These are phyloP conservation scores for Citrus unshiu DNA, from an alignment of 345 rosid species.

Conservation along the genomic window DNA sequence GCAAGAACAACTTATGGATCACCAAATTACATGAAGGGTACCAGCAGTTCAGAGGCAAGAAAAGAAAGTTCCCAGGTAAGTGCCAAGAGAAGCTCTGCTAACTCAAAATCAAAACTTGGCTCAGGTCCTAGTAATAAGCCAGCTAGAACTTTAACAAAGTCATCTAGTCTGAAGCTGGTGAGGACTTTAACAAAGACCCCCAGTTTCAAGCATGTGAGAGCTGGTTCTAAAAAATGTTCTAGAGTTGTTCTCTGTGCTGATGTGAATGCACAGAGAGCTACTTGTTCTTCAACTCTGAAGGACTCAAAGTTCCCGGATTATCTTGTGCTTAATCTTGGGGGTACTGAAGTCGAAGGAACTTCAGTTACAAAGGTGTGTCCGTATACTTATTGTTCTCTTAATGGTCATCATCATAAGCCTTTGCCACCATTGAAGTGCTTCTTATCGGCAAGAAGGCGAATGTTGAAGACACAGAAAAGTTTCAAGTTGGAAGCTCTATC, in stretches of 20 bases:
- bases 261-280: constrained; percentile 50
- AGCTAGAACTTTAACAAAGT: constrained; percentile 28
- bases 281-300: constrained; percentile 90
- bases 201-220: constrained; percentile 58
- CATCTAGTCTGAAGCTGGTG: constrained; percentile 51
- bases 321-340: constrained; percentile 68
- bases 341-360: constrained; percentile 64
- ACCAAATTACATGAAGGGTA: constrained; percentile 89
- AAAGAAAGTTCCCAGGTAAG: constrained; percentile 57
- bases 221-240: constrained; percentile 36
- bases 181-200: constrained; percentile 64
- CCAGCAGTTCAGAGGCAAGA: constrained; percentile 79
- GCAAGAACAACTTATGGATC: constrained; percentile 29
- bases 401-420: constrained; percentile 73
- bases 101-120: constrained; percentile 25
- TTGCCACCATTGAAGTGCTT: constrained; percentile 73
- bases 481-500: constrained; percentile 34
- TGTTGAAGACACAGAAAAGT: constrained; percentile 58
- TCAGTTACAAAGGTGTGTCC: constrained; percentile 79
- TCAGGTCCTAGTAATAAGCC: constrained; percentile 34
- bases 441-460: constrained; percentile 56
- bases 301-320: constrained; percentile 73
- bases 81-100: constrained; percentile 26
- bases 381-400: constrained; percentile 82
- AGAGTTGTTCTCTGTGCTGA: constrained; percentile 45